Base-by-base conservation (phyloP, 768 basidiomycete genomes). In the Paxillus involutus region DNA sequence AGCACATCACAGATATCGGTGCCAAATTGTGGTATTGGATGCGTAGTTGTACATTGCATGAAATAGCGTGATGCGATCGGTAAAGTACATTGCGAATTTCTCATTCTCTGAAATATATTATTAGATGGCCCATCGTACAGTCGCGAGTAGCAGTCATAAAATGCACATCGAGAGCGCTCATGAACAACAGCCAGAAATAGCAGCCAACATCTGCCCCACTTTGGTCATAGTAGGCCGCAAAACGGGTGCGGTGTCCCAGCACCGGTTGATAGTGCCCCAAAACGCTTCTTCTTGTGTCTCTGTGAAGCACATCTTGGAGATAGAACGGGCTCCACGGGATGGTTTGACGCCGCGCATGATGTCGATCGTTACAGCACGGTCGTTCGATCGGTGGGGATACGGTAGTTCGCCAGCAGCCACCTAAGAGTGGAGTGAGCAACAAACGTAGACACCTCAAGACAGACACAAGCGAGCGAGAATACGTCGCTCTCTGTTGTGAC, bases 401-500 rank as follows among this genome's bases (percentile, higher is more conserved):
- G 83, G 83, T 13, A 80, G 62, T 24, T 75, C 67, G 4, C 77
- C 81, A 3, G 80, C 81, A 0, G 77, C 75, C 39, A 84, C 71
- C 82, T 84, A 40, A 17, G 43, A 35, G 30, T 11, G 40, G n/a
- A 45, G 46, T 30, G 30, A 14, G 30, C 9, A 40, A n/a, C n/a
- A n/a, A n/a, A n/a, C n/a, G n/a, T n/a, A n/a, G n/a, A n/a, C n/a
- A 83, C 82, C 75, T 84, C 82, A 40, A 84, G 72, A 64, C 83
- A 83, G 42, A 85, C 77, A 17, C 78, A 82, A 1, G 73, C 81
- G 63, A 82, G 85, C 2, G 82, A 79, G 52, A 80, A 85, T n/a
- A 84, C 80, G 58, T 85, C 84, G 44, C 78, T 83, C 39, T 65
- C 70, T 1, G 74, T 79, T 14, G 82, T 79, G 51, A 83, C 77